phyloP scores from a whole-genome alignment of 169 alveolate species.

The Plasmodium adleri region DNA sequence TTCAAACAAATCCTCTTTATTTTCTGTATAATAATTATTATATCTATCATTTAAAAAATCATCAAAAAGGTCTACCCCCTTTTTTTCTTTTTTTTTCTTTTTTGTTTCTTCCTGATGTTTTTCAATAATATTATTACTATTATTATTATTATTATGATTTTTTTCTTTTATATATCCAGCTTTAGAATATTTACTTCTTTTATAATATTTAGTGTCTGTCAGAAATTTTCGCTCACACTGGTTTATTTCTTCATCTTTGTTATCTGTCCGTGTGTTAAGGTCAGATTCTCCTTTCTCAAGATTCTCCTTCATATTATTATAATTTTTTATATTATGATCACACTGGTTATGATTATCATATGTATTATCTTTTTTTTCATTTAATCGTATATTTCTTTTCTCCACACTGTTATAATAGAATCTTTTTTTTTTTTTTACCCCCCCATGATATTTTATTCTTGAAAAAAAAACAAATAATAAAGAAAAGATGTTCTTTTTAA shows the following conservation, averaged over 20 bases:
- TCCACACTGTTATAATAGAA: too few relatives aligned
- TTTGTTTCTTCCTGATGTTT: too few relatives aligned
- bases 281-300: neutral
- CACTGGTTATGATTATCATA: neutral
- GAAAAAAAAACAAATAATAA: too few relatives aligned
- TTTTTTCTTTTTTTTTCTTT: too few relatives aligned
- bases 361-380: neutral
- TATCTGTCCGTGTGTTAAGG: neutral
- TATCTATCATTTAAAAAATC: conserved; percentile 5
- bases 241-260: conserved; percentile 1
- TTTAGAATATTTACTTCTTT: conserved; percentile 71
- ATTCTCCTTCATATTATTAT: too few relatives aligned
- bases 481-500: too few relatives aligned
- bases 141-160: neutral
- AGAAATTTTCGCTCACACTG: conserved; percentile 10
- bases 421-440: too few relatives aligned
- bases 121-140: neutral
- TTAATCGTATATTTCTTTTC: neutral
- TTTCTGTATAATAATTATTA: conserved; percentile 10
- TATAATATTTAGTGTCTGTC: conserved; percentile 72
- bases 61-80: neutral
- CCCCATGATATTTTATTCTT: too few relatives aligned
- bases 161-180: conserved; percentile 46
- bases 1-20: conserved; percentile 24
- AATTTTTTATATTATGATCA: too few relatives aligned